A percentile compares a stretch with the other conserved stretches of the same genome.
phyloP scores from a whole-genome alignment of 176 grass and related monocot species.

The Aechmea fasciata region DNA sequence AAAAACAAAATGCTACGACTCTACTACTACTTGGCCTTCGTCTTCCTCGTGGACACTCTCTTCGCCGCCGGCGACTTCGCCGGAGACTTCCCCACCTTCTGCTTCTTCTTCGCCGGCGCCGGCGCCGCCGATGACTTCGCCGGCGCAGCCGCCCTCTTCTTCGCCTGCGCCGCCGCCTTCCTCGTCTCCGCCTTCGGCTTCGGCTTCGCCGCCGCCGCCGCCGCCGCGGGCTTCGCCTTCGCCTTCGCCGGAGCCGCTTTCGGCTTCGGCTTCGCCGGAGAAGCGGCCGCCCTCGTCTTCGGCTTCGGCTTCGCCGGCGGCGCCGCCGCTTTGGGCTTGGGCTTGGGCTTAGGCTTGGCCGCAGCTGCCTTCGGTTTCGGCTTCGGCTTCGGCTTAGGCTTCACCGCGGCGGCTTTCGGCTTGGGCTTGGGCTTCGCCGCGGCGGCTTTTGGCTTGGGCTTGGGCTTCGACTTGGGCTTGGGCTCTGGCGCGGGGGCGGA shows the following conservation, averaged over 20 bases:
- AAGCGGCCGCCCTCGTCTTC: too few species aligned
- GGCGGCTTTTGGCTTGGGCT: not conserved
- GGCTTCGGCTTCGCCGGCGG: conserved; percentile 11
- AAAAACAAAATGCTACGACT: too few species aligned
- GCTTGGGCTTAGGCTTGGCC: conserved; percentile 23
- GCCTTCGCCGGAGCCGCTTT: conserved; percentile 6
- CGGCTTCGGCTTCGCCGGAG: not conserved
- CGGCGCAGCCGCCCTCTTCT: conserved; percentile 4
- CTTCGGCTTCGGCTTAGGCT: conserved; percentile 24
- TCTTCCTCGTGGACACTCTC: not conserved
- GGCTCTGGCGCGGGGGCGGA: not conserved
- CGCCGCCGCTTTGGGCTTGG: conserved; percentile 17
- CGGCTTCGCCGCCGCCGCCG: not conserved
- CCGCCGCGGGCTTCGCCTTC: conserved; percentile 12
- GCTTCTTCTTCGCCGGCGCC: not conserved
- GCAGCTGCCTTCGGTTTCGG: conserved; percentile 31
- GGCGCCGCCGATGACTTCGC: not conserved
- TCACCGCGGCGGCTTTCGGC: not conserved
- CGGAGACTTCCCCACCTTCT: not conserved
- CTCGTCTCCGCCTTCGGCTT: not conserved
- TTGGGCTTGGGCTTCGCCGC: not conserved
- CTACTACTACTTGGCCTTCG: not conserved
- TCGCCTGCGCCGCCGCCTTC: conserved; percentile 11
- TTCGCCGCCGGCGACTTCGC: not conserved
- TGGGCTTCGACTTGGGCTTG: conserved; percentile 20